These are phyloP conservation scores for Diaporthe nobilis DNA, from an alignment of 2,329 filamentous ascomycete genomes.

Conservation along the genomic window DNA sequence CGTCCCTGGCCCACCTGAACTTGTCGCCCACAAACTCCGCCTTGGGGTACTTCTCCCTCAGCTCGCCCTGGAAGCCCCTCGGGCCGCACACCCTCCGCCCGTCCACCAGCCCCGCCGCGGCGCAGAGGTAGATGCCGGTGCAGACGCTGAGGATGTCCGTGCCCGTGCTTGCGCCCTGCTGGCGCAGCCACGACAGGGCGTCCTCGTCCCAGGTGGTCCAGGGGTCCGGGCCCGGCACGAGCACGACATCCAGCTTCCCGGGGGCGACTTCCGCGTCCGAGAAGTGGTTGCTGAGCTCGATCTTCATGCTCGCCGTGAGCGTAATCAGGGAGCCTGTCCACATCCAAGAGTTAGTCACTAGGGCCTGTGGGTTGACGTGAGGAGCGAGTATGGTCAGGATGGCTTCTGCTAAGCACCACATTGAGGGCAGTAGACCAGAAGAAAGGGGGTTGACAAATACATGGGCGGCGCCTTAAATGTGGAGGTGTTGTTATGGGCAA, in stretches of 20 bases:
- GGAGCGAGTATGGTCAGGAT: background rate
- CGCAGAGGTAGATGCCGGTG: conserved; percentile 64
- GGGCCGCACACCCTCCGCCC: conserved; percentile 64
- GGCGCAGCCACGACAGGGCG: conserved; percentile 58
- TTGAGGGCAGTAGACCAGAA: background rate
- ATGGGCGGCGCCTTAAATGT: background rate
- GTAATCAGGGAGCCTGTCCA: conserved; percentile 51
- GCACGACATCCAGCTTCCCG: conserved; percentile 64
- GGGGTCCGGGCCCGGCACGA: conserved; percentile 66
- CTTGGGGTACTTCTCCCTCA: conserved; percentile 55
- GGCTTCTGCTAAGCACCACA: background rate
- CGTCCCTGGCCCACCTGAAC: conserved; percentile 66
- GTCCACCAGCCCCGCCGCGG: conserved; percentile 62
- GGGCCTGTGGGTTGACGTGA: too few relatives aligned
- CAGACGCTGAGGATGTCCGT: conserved; percentile 67
- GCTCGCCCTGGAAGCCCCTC: conserved; percentile 56
- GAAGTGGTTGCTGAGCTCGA: conserved; percentile 60
- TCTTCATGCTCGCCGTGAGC: conserved; percentile 56
- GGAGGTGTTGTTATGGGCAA: too few relatives aligned
- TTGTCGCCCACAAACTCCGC: conserved; percentile 59
- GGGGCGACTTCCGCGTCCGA: conserved; percentile 62
- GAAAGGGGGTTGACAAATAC: background rate
- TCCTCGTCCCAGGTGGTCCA: conserved; percentile 49
- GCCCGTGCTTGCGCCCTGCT: conserved; percentile 54
- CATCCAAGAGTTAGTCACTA: background rate